phyloP scores from a whole-genome alignment of 1,284 basidiomycete species.

The Malassezia globosa region DNA sequence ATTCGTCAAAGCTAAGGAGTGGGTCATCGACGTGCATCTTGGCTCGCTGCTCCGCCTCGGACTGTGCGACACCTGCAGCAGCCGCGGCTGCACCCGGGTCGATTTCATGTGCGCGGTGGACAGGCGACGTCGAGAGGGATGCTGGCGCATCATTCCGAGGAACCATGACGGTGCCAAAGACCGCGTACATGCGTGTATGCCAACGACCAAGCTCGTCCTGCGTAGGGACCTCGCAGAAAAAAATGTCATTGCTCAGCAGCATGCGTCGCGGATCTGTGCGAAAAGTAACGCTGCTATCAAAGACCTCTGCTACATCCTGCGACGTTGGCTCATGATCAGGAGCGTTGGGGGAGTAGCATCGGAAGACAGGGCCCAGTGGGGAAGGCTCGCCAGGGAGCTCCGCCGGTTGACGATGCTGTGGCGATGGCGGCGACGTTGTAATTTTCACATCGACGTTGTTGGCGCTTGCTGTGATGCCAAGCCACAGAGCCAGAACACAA shows the following conservation, averaged over 20 bases:
- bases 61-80: background rate
- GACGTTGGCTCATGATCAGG: background rate
- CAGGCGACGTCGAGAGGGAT: background rate
- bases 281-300: background rate
- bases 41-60: background rate
- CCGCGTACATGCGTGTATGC: constrained; percentile 9
- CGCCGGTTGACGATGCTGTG: too few relatives aligned
- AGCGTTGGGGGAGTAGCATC: background rate
- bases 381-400: too few relatives aligned
- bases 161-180: constrained; percentile 16
- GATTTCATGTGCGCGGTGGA: background rate
- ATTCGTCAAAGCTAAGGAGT: constrained; percentile 13
- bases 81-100: too few relatives aligned
- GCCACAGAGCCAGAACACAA: too few relatives aligned
- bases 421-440: too few relatives aligned
- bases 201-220: background rate
- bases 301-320: background rate
- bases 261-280: constrained; percentile 7
- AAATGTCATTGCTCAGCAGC: constrained; percentile 9
- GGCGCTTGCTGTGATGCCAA: too few relatives aligned
- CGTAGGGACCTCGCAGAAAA: constrained; percentile 12
- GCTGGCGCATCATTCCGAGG: background rate
- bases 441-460: too few relatives aligned
- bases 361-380: background rate
- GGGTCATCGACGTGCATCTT: background rate